A percentile compares a stretch with the other conserved stretches of the same genome.
These are phyloP conservation scores for Sanguinoderma infundibulare DNA, from an alignment of 1,284 basidiomycete genomes.

Conservation along the genomic window DNA sequence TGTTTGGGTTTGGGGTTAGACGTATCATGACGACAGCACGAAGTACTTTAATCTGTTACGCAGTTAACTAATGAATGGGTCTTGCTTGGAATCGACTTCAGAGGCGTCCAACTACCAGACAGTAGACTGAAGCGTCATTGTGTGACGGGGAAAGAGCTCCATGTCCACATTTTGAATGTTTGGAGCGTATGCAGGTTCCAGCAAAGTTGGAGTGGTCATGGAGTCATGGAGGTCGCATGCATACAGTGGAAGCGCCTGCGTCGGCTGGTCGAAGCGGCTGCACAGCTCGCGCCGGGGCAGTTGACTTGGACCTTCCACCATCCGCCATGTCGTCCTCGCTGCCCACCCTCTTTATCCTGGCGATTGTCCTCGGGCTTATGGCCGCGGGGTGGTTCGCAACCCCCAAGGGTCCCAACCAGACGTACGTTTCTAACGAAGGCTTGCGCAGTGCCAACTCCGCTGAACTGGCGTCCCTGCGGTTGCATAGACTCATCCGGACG, in stretches of 20 bases:
- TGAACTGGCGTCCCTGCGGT: background rate
- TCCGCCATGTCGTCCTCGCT: slow-evolving; percentile 42
- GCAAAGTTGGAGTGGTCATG: no score
- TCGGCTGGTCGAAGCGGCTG: no score
- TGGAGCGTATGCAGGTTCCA: no score
- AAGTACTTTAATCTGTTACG: slow-evolving; percentile 1
- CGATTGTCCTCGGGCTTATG: slow-evolving; percentile 67
- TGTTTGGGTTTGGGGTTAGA: background rate
- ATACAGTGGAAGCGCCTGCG: no score
- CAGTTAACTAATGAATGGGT: background rate
- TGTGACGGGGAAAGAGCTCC: no score
- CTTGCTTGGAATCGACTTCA: background rate
- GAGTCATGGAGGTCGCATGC: no score
- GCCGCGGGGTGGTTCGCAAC: slow-evolving; percentile 63
- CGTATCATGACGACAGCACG: background rate
- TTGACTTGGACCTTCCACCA: slow-evolving; percentile 11
- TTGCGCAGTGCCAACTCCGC: background rate
- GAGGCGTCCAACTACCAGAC: background rate
- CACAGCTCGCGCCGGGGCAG: no score
- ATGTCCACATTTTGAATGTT: no score
- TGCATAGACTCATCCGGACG: slow-evolving; percentile 78
- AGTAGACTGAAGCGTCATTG: no score
- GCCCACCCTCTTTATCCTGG: slow-evolving; percentile 47
- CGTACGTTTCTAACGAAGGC: slow-evolving; percentile 56
- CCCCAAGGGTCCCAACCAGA: slow-evolving; percentile 87